Evolutionary conservation across 805 yeast genomes (phyloP).

Genomic region (Saccharomyces eubayanus): DNA sequence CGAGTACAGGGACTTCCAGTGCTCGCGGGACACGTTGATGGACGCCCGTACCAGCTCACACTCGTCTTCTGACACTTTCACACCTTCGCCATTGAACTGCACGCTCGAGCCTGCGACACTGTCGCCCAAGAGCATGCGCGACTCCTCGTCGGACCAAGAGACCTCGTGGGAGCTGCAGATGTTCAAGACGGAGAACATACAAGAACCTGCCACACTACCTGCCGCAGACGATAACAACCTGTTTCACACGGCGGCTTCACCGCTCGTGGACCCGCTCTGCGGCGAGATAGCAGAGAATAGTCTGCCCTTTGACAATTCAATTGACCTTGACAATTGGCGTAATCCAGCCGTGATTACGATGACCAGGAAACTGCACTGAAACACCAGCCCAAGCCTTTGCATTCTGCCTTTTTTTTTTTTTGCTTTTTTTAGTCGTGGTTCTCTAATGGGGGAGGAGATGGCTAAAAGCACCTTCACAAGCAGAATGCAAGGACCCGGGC

Average conservation of each 20-base stretch:
- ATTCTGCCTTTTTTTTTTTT: not conserved
- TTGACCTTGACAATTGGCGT: conserved; percentile 37
- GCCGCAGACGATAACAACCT: not conserved
- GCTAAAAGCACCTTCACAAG: not conserved
- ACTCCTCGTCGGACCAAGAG: not conserved
- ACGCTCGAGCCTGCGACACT: not conserved
- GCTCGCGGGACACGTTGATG: not conserved
- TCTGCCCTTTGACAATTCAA: conserved; percentile 22
- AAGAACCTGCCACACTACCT: not conserved
- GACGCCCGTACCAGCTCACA: not conserved
- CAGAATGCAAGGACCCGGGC: not conserved
- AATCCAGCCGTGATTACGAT: conserved; percentile 38
- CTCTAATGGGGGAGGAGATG: not conserved
- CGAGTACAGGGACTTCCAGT: not conserved
- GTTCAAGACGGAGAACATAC: not conserved
- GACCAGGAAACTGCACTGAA: not conserved
- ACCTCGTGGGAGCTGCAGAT: not conserved
- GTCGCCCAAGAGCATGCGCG: not conserved
- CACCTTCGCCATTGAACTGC: not conserved
- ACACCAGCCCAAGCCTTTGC: not conserved
- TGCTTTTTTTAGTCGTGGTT: not conserved
- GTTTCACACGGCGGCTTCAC: not conserved
- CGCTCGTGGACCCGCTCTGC: not conserved
- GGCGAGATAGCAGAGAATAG: not conserved
- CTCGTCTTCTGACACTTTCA: not conserved